These are phyloP conservation scores for Themeda triandra DNA, from an alignment of 176 grass and related monocot species.

Conservation along the genomic window DNA sequence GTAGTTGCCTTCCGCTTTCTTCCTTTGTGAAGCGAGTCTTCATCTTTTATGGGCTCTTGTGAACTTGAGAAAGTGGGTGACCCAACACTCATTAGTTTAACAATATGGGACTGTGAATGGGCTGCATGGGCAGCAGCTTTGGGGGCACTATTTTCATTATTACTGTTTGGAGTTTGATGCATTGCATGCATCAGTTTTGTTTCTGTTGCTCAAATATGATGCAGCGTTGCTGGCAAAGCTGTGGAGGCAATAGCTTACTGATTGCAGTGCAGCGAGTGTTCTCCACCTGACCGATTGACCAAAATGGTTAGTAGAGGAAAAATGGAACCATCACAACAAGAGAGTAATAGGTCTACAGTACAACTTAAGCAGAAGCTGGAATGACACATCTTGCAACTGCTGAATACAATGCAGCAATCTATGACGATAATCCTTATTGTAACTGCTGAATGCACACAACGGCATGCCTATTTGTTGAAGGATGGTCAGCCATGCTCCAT, in stretches of 20 bases:
- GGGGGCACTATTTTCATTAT: background rate
- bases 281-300: background rate
- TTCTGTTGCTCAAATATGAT: too few relatives aligned
- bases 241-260: background rate
- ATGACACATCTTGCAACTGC: background rate
- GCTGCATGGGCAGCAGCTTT: background rate
- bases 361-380: background rate
- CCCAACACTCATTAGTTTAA: background rate
- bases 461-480: background rate
- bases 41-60: background rate
- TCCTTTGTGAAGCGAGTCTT: background rate
- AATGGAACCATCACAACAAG: background rate
- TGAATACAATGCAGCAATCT: background rate
- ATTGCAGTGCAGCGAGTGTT: background rate
- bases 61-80: background rate
- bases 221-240: too few relatives aligned
- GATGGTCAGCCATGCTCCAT: background rate
- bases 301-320: background rate
- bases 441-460: background rate
- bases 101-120: background rate
- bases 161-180: slow-evolving; percentile 4
- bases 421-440: background rate
- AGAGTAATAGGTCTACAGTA: background rate
- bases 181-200: background rate
- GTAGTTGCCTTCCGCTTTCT: background rate